Base-by-base conservation (phyloP, 2,329 filamentous ascomycete genomes). In the Rutstroemia sp. region DNA sequence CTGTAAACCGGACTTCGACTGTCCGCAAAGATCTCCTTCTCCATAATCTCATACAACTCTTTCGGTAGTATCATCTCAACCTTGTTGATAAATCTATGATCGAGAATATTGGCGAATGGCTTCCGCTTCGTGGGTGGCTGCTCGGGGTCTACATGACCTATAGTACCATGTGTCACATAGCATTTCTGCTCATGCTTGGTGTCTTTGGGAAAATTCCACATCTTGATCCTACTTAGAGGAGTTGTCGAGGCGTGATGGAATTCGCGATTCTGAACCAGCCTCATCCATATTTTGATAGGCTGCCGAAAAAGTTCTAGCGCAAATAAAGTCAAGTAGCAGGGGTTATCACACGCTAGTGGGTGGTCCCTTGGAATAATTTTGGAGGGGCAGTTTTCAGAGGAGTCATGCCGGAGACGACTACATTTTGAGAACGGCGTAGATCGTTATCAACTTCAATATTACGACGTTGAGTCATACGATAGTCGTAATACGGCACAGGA, bases 31-130 rank as follows among this genome's bases (percentile, higher is more conserved):
- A 91, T 66, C 60, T 78, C 78, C n/a, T 51, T 68, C 63, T 75
- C 75, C 3, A 88, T 72, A 17, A 76, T 64, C 25, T 79, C 74
- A 63, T 81, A 83, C 1, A 80, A 62, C 49, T 85, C 82, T 61
- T 81, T 74, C 0, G 91, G 88, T 0, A 95, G 68, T n/a, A 94
- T 75, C 2, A 95, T 69, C 59, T 94, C 86, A 7, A 86, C 71
- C 65, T 83, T 87, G 67, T 92, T 86, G 23, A 86, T 75, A 67
- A 88, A 90, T 39, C 78, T 77, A 51, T 88, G 83, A 1, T 76
- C 73, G 23, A 80, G 70, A 60, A 96, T 79, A 0, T 82, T 77
- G 0, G 81, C 78, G 77, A 92, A 96, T 3, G 90, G 92, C 64
- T 88, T 84, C 65, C 83, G 86, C 67, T 87, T 92, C 5, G 75